Conservation (phyloP, 179 eudicot genomes). For the Heliamphora ciliata region DNA sequence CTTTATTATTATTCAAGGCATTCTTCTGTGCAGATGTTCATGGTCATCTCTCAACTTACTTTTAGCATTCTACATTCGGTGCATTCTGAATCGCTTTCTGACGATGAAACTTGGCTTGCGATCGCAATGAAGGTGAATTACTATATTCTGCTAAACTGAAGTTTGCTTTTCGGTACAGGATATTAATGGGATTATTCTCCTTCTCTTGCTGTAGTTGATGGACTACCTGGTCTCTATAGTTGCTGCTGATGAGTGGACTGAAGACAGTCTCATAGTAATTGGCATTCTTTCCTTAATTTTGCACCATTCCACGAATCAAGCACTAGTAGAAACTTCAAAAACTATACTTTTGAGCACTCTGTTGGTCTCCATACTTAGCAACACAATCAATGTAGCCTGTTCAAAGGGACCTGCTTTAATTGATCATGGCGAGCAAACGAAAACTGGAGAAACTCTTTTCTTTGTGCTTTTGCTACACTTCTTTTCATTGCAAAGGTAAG, state of each 20-base stretch:
- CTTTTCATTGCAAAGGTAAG: conserved; percentile 67
- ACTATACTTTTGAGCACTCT: conserved; percentile 53
- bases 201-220: conserved; percentile 41
- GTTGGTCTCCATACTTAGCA: conserved; percentile 42
- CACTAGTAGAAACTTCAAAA: conserved; percentile 58
- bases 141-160: not conserved
- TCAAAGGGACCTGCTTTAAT: conserved; percentile 47
- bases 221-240: conserved; percentile 41
- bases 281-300: conserved; percentile 67
- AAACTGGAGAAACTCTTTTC: conserved; percentile 43
- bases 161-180: not conserved
- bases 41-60: conserved; percentile 39
- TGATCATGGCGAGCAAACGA: conserved; percentile 55
- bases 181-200: conserved; percentile 1
- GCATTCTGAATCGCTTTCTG: conserved; percentile 43
- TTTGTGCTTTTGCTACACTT: conserved; percentile 49
- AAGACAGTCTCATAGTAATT: conserved; percentile 44
- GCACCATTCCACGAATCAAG: conserved; percentile 63
- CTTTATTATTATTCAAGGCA: conserved; percentile 34
- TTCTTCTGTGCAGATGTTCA: conserved; percentile 33
- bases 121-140: conserved; percentile 55
- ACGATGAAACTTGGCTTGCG: conserved; percentile 61
- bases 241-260: conserved; percentile 45
- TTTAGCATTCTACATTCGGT: conserved; percentile 52
- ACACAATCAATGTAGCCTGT: conserved; percentile 41